phyloP scores from a whole-genome alignment of 2,329 filamentous ascomycete species.

The Exserohilum turcica region DNA sequence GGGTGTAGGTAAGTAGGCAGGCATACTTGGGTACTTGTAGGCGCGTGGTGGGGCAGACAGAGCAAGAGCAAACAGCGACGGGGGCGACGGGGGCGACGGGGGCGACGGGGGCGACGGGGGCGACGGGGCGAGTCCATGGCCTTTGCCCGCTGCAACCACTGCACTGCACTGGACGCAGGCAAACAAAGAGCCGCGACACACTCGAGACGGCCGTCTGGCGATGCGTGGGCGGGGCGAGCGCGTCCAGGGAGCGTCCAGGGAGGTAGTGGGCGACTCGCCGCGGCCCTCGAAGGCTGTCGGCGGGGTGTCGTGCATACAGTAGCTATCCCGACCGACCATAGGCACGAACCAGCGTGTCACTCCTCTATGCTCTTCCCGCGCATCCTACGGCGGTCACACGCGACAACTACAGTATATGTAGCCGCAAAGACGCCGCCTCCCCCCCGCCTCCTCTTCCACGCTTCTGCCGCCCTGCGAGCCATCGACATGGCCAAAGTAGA shows the following conservation, averaged over 20 bases:
- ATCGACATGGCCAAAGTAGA: conserved; percentile 77
- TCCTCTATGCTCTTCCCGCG: conserved; percentile 39
- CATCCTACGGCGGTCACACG: conserved; percentile 36
- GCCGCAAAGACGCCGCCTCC: conserved; percentile 19
- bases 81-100: conserved; percentile 4
- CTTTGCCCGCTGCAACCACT: neutral
- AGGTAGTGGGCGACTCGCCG: conserved; percentile 7
- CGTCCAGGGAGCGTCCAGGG: no score
- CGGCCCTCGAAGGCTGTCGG: conserved; percentile 16
- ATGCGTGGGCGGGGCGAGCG: conserved; percentile 9
- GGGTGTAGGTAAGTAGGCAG: no score
- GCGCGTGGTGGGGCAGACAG: conserved; percentile 15
- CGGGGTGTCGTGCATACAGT: conserved; percentile 30
- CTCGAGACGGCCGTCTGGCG: neutral
- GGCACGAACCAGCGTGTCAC: conserved; percentile 20
- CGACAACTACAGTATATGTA: conserved; percentile 35
- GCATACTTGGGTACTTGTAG: no score
- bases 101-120: conserved; percentile 4
- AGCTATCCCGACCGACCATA: conserved; percentile 27
- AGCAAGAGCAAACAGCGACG: no score
- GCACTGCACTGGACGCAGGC: no score
- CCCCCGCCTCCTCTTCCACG: conserved; percentile 37
- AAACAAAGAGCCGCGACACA: neutral
- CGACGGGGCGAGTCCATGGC: conserved; percentile 22
- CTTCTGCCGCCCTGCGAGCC: conserved; percentile 33